These are phyloP conservation scores for Hydnomerulius pinastri DNA, from an alignment of 768 basidiomycete genomes.

Conservation along the genomic window DNA sequence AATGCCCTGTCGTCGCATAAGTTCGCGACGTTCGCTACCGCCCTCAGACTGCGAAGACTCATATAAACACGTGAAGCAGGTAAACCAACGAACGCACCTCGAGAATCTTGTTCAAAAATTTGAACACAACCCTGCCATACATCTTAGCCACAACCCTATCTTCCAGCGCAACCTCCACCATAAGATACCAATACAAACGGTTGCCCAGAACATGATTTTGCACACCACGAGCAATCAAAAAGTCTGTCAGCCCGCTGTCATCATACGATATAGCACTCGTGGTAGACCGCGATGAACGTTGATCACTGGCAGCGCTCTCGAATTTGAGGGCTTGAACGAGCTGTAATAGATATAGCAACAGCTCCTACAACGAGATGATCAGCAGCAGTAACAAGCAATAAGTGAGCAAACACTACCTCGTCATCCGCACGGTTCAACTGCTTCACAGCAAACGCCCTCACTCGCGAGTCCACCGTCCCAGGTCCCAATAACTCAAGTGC, in stretches of 20 bases:
- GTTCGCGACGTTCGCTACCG: constrained; percentile 79
- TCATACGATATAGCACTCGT: constrained; percentile 82
- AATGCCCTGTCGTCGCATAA: constrained; percentile 90
- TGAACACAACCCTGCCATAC: constrained; percentile 89
- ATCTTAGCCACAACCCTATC: constrained; percentile 87
- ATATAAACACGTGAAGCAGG: neutral
- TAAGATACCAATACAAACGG: constrained; percentile 94
- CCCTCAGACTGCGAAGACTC: constrained; percentile 56
- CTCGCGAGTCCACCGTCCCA: constrained; percentile 84
- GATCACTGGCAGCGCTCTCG: constrained; percentile 79
- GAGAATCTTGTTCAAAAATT: constrained; percentile 84
- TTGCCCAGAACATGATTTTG: constrained; percentile 86
- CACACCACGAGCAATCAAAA: constrained; percentile 84
- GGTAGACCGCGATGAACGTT: constrained; percentile 70
- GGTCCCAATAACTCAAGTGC: constrained; percentile 94
- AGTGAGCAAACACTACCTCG: constrained; percentile 48
- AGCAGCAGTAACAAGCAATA: neutral
- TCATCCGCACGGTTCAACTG: constrained; percentile 92
- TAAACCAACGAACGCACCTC: constrained; percentile 56
- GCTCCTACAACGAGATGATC: constrained; percentile 57
- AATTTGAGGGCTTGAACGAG: constrained; percentile 98
- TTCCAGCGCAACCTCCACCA: constrained; percentile 91
- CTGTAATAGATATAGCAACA: constrained; percentile 89
- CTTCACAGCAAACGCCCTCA: constrained; percentile 91
- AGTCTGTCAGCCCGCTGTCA: constrained; percentile 91